Base-by-base conservation (phyloP, 495 filamentous ascomycete species). In the Penicillium simplicissimum region DNA sequence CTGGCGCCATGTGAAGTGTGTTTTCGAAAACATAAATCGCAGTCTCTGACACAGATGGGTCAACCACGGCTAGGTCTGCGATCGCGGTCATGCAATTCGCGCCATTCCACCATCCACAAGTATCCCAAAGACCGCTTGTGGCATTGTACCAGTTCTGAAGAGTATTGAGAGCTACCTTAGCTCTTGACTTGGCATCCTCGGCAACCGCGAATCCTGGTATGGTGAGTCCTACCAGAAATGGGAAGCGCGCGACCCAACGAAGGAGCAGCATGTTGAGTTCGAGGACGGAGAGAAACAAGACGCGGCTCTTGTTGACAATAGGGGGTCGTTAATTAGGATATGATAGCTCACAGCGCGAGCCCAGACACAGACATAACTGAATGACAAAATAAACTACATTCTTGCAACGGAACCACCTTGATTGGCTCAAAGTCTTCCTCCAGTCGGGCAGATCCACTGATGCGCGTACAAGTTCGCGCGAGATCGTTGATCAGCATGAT, bases 91-190 rank as follows among this genome's bases (percentile, higher is more conserved):
- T 71, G 57, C 79, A 81, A 69, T 91, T 93, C 58, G 85, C 89
- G 40, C 82, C 84, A 72, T 92, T 90, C 90, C 90, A 93, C 90
- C 90, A 93, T 2, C 85, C 85, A 28, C 77, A 80, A 0, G 84
- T 87, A 61, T 84, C 69, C 86, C 87, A 92, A 11, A 90, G 74
- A 15, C 89, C 89, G 0, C 79, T 87, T 8, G 63, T 63, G 4
- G 59, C 54, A 67, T 90, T 82, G 62, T 91, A 92, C 85, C 85
- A 91, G 23, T 47, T 58, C 63, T 90, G 87, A 3, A 91, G 79
- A 10, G 79, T 69, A 28, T 74, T 66, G 51, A 85, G 65, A 7
- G 76, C 84, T 19, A 70, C 59, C 35, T 78, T 71, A 7, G 85
- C 79, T 59, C 84, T 71, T 15, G 70, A 58, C n/a, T 5, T 47